phyloP scores from a whole-genome alignment of 148 eudicot genomes.

The Amaranthus hypochondriacus region DNA sequence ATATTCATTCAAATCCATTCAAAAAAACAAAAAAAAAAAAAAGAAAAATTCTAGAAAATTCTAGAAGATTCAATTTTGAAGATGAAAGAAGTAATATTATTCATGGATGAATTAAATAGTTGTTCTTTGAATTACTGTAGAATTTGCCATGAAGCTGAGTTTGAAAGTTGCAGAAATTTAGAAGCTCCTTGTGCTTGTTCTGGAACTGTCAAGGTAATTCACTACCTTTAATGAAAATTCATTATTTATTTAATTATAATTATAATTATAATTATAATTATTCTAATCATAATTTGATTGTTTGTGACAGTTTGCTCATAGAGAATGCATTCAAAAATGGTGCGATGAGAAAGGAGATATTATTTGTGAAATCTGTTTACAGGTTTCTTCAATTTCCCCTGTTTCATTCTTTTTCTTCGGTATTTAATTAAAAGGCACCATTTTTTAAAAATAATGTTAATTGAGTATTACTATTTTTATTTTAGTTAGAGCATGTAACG shows the following conservation, averaged over 20 bases:
- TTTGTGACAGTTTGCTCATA: slow-evolving; percentile 73
- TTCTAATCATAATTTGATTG: not conserved
- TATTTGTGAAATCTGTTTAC: slow-evolving; percentile 84
- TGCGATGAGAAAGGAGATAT: slow-evolving; percentile 93
- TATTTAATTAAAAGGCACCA: not conserved
- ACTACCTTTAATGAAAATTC: not conserved
- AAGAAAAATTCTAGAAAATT: too few relatives aligned
- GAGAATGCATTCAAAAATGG: slow-evolving; percentile 98
- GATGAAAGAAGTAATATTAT: slow-evolving; percentile 46
- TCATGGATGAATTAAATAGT: slow-evolving; percentile 29
- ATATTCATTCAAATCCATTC: not conserved
- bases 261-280: not conserved
- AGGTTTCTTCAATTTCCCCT: slow-evolving; percentile 45
- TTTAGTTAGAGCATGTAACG: not conserved
- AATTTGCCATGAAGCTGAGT: slow-evolving; percentile 87
- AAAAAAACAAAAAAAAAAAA: slow-evolving; percentile 4
- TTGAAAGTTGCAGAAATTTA: slow-evolving; percentile 52
- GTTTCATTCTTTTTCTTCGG: slow-evolving; percentile 12
- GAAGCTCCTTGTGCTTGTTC: slow-evolving; percentile 93
- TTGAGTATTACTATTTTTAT: not conserved
- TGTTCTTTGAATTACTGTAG: slow-evolving; percentile 41
- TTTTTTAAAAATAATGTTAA: not conserved
- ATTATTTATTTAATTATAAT: not conserved
- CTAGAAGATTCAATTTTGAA: not conserved
- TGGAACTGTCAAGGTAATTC: slow-evolving; percentile 75